Conservation (phyloP, 1,284 basidiomycete genomes). For the Uromyces viciae-fabae region DNA sequence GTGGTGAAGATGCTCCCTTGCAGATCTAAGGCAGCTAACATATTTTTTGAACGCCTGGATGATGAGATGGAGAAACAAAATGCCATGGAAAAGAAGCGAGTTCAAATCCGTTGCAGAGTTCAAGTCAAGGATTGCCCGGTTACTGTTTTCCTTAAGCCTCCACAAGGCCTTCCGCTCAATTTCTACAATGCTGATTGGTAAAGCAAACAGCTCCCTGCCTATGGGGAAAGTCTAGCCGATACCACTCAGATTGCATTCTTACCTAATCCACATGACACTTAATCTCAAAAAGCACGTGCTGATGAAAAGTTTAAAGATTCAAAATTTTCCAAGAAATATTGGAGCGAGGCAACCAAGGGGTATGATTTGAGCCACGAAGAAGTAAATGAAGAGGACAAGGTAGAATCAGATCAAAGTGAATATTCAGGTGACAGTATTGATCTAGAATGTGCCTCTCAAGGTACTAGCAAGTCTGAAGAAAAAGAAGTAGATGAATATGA, state of each 20-base stretch:
- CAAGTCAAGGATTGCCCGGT: not conserved
- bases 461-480: not conserved
- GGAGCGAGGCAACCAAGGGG: not conserved
- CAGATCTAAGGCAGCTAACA: not conserved
- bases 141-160: conserved; percentile 5
- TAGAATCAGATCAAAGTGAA: not conserved
- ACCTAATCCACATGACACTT: not conserved
- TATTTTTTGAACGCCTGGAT: not conserved
- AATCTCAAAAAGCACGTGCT: not conserved
- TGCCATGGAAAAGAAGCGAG: not conserved
- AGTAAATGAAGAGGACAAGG: not conserved
- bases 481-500: not conserved
- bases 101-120: not conserved
- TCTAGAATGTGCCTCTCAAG: not conserved
- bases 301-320: conserved; percentile 15
- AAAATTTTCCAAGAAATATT: conserved; percentile 28
- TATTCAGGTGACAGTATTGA: not conserved
- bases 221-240: not conserved
- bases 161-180: not conserved
- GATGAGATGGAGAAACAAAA: not conserved
- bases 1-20: not conserved
- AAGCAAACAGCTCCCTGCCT: conserved; percentile 6
- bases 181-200: conserved; percentile 15
- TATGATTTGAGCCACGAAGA: not conserved
- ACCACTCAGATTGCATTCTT: not conserved